Percentiles rank a stretch among this genome's conserved stretches.
Evolutionary conservation across 2,329 filamentous ascomycete genomes (phyloP).

Genomic region (Nemania sp.): DNA sequence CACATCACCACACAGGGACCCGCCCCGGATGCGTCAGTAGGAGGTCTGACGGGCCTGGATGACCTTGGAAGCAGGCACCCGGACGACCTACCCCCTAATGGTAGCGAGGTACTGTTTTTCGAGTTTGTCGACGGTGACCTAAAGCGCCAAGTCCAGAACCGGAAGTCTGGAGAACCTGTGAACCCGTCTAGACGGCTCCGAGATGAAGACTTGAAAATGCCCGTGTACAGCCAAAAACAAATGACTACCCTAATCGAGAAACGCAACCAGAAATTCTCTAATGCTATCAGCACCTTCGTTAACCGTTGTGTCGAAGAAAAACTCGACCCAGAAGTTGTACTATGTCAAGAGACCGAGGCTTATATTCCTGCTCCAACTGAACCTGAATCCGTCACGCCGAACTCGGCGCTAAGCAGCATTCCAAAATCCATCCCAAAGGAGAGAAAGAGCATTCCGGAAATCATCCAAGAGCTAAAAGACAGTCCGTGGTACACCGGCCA

Average conservation of each 20-base stretch:
- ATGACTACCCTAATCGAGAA: slow-evolving; percentile 89
- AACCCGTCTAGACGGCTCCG: slow-evolving; percentile 70
- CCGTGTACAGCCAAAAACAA: slow-evolving; percentile 89
- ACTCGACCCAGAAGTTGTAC: slow-evolving; percentile 67
- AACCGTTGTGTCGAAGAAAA: slow-evolving; percentile 69
- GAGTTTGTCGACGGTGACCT: slow-evolving; percentile 92
- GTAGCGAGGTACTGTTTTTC: slow-evolving; percentile 78
- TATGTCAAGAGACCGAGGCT: slow-evolving; percentile 61
- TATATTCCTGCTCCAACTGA: slow-evolving; percentile 66
- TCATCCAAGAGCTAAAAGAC: slow-evolving; percentile 80
- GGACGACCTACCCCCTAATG: slow-evolving; percentile 42
- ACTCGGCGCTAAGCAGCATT: slow-evolving; percentile 50
- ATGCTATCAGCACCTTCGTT: slow-evolving; percentile 77
- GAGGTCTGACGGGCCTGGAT: slow-evolving; percentile 57
- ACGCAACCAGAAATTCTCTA: slow-evolving; percentile 80
- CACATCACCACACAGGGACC: slow-evolving; percentile 55
- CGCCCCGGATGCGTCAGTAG: slow-evolving; percentile 60
- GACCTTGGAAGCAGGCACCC: slow-evolving; percentile 43
- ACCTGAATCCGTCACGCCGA: slow-evolving; percentile 42
- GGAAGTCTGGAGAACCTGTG: slow-evolving; percentile 73
- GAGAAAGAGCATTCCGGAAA: slow-evolving; percentile 79
- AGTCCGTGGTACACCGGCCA: slow-evolving; percentile 89
- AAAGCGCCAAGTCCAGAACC: slow-evolving; percentile 74
- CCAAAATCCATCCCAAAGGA: slow-evolving; percentile 78
- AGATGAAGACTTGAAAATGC: slow-evolving; percentile 86